Evolutionary conservation across 2,329 filamentous ascomycete species (phyloP), one percentile per base, ranked within the genome.

Genomic region (Alternaria triticina): DNA sequence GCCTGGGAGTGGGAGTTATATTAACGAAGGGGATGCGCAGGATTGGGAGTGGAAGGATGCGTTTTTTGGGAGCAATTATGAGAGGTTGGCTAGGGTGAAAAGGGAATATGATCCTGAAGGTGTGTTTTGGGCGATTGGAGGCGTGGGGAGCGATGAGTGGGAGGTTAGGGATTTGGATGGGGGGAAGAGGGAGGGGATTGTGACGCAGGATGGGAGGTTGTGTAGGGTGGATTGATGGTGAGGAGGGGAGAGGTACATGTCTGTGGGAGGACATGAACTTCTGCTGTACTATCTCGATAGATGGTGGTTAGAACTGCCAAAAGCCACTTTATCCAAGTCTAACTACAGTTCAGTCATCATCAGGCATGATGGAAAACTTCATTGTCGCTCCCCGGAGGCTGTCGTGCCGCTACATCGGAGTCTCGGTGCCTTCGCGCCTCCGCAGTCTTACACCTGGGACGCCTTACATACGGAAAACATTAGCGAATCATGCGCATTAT

Each of bases 11-110:
- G 72, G 74, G 44, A 67, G 64, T 55, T 76, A 76, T 65, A 66
- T 73, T 40, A 75, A 75, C 54, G 75, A 76, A 25, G 73, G 72
- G 11, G 73, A 76, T 66, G 70, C 70, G 61, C 72, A 74, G 67
- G 72, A 73, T 49, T 64, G 65, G 62, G 59, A 61, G 25, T 77
- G 68, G 67, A 70, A 72, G 56, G 28, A 65, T 1, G 67, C 62
- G 5, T 76, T 74, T 46, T 78, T 62, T 46, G 74, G 75, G 27
- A 30, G 12, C 2, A 70, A 76, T 54, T 77, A 77, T 62, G 62
- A 28, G 43, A 43, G 65, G 28, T 55, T 78, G 57, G 12, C 54
- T n/a, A 44, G 20, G 4, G 59, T 77, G 1, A 77, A 76, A 67
- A 58, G 52, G 54, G 56, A 58, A 51, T 65, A 47, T 28, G 75